Percentiles rank a stretch among this genome's conserved stretches.
phyloP scores from a whole-genome alignment of 2,329 filamentous ascomycete species.

The Zymoseptoria ardabiliae region DNA sequence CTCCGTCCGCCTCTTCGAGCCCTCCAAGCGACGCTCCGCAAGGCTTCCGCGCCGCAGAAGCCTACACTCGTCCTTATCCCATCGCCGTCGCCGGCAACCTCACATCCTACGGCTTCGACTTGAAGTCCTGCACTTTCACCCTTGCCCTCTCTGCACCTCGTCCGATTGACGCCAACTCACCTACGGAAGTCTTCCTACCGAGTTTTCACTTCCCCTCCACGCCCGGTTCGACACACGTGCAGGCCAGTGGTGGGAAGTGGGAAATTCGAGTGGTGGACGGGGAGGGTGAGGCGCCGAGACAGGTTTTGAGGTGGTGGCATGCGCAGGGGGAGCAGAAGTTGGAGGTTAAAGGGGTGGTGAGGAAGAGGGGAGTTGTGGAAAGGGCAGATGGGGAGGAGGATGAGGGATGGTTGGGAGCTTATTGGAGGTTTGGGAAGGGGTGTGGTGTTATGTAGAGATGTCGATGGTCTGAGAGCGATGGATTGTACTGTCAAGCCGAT shows the following conservation, averaged over 20 bases:
- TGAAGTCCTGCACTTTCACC: slow-evolving; percentile 69
- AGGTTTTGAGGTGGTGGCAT: slow-evolving; percentile 89
- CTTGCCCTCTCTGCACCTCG: slow-evolving; percentile 57
- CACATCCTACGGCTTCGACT: slow-evolving; percentile 68
- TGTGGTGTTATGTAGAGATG: slow-evolving; percentile 38
- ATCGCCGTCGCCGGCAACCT: slow-evolving; percentile 67
- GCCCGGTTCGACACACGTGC: slow-evolving; percentile 56
- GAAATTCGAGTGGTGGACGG: slow-evolving; percentile 68
- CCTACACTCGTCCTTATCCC: slow-evolving; percentile 80
- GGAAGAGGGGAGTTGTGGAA: slow-evolving; percentile 40
- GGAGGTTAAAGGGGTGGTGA: slow-evolving; percentile 65
- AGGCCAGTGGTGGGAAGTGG: slow-evolving; percentile 83
- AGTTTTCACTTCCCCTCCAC: slow-evolving; percentile 80
- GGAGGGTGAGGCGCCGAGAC: slow-evolving; percentile 53
- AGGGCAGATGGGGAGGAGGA: slow-evolving; percentile 46
- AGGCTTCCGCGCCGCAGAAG: slow-evolving; percentile 87
- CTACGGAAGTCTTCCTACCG: slow-evolving; percentile 79
- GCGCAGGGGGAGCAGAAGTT: slow-evolving; percentile 74
- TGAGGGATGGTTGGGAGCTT: slow-evolving; percentile 67
- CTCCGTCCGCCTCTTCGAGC: slow-evolving; percentile 7
- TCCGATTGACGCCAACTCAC: slow-evolving; percentile 52
- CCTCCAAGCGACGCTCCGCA: slow-evolving; percentile 44
- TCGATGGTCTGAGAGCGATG: too few relatives aligned
- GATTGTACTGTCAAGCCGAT: too few relatives aligned
- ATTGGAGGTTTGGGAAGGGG: slow-evolving; percentile 35